Percentiles rank a stretch among this genome's conserved stretches.
Conservation (phyloP, 805 yeast species). For the Hyphopichia homilentoma region DNA sequence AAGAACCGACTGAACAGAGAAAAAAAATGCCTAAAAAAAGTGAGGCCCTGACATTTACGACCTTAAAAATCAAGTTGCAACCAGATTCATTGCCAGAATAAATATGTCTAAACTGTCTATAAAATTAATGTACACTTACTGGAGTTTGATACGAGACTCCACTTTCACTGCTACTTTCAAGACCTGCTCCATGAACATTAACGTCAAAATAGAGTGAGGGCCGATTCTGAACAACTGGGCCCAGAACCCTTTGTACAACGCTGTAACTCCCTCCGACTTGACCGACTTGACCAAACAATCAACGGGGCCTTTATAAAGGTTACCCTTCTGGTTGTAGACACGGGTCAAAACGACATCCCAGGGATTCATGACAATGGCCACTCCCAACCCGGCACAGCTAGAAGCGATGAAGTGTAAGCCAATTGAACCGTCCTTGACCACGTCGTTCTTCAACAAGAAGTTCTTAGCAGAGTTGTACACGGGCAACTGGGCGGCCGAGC, state of each 20-base stretch:
- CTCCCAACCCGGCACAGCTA: slow-evolving; percentile 84
- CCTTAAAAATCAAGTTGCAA: too few relatives aligned
- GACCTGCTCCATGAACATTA: slow-evolving; percentile 95
- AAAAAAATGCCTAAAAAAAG: not conserved
- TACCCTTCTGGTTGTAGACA: slow-evolving; percentile 91
- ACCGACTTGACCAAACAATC: slow-evolving; percentile 89
- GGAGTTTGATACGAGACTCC: too few relatives aligned
- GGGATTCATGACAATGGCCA: slow-evolving; percentile 94
- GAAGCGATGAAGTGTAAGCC: slow-evolving; percentile 69
- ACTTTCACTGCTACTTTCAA: slow-evolving; percentile 51
- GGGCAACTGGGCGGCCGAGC: slow-evolving; percentile 93
- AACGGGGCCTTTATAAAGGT: slow-evolving; percentile 77
- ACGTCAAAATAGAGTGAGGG: slow-evolving; percentile 87
- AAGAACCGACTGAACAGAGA: not conserved
- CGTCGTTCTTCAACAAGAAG: slow-evolving; percentile 48
- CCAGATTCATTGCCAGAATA: too few relatives aligned
- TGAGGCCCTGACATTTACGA: not conserved
- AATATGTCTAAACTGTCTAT: too few relatives aligned
- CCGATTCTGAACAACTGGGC: slow-evolving; percentile 92
- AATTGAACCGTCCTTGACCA: slow-evolving; percentile 58
- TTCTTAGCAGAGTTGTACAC: slow-evolving; percentile 77
- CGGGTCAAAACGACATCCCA: slow-evolving; percentile 95
- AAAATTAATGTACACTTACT: too few relatives aligned
- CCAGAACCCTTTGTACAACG: slow-evolving; percentile 91
- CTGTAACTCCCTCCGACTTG: slow-evolving; percentile 75